A percentile compares a stretch with the other conserved stretches of the same genome.
Conservation (phyloP, 306 rosid species). For the Rubus parviflorus region DNA sequence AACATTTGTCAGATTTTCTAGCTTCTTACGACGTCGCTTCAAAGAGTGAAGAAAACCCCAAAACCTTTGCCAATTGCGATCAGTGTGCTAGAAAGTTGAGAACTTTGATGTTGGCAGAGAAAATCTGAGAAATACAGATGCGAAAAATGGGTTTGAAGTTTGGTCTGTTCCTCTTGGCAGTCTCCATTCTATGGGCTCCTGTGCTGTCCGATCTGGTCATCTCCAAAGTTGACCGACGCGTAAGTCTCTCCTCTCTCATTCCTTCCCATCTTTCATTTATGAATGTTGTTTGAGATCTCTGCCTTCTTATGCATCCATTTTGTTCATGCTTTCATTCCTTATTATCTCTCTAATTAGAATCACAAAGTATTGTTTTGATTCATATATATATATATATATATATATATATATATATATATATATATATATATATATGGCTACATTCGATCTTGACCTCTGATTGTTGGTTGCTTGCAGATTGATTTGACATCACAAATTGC, state of each 20-base stretch:
- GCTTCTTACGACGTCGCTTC: not conserved
- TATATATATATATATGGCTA: no score
- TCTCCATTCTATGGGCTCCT: conserved; percentile 49
- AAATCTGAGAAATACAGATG: not conserved
- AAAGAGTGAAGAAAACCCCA: not conserved
- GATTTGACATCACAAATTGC: conserved; percentile 87
- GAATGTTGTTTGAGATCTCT: conserved; percentile 7
- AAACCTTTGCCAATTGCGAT: not conserved
- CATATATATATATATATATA: not conserved
- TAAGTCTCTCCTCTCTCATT: conserved; percentile 38
- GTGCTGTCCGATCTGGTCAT: conserved; percentile 84
- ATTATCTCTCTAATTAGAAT: not conserved
- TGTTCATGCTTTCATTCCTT: not conserved
- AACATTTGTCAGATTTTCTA: no score
- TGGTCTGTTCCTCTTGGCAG: conserved; percentile 44
- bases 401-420: no score
- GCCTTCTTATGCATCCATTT: not conserved
- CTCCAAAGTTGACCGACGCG: conserved; percentile 93
- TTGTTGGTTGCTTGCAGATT: conserved; percentile 49
- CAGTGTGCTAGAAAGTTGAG: no score
- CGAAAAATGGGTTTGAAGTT: conserved; percentile 28
- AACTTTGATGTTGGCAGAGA: not conserved
- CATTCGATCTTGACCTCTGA: no score
- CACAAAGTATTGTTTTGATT: not conserved
- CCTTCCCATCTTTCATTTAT: not conserved